Evolutionary conservation across 345 rosid species (phyloP).

Genomic region (Heritiera fomes): DNA sequence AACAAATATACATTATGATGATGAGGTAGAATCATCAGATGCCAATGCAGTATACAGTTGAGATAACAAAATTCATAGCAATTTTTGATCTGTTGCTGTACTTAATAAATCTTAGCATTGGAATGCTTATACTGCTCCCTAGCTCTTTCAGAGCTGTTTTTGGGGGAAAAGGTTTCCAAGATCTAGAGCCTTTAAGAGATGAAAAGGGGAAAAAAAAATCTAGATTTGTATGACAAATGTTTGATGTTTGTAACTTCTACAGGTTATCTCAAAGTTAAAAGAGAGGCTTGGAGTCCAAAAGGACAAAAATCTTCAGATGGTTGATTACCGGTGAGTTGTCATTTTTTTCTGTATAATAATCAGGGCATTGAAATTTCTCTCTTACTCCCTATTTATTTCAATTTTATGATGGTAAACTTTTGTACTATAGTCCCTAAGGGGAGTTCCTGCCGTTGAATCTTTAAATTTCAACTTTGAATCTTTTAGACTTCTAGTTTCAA

Average conservation of each 20-base stretch:
- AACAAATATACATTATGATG: slow-evolving; percentile 76
- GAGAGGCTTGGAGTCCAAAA: slow-evolving; percentile 74
- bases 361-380: slow-evolving; percentile 1
- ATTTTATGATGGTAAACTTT: background rate
- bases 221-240: slow-evolving; percentile 2
- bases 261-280: slow-evolving; percentile 83
- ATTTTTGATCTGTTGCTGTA: background rate
- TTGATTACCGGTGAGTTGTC: slow-evolving; percentile 65
- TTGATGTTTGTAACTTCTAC: slow-evolving; percentile 31
- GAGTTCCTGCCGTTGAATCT: background rate
- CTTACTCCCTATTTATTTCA: background rate
- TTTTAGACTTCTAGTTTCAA: background rate
- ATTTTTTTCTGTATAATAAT: background rate
- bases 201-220: background rate
- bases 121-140: background rate
- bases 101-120: background rate
- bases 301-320: slow-evolving; percentile 71
- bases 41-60: background rate
- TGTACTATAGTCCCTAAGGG: background rate
- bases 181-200: background rate
- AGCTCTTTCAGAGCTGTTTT: background rate
- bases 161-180: background rate
- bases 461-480: background rate
- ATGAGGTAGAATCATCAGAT: slow-evolving; percentile 57
- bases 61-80: background rate